Conservation (phyloP, 2,329 filamentous ascomycete species). For the Verticillium zaregamsianum region DNA sequence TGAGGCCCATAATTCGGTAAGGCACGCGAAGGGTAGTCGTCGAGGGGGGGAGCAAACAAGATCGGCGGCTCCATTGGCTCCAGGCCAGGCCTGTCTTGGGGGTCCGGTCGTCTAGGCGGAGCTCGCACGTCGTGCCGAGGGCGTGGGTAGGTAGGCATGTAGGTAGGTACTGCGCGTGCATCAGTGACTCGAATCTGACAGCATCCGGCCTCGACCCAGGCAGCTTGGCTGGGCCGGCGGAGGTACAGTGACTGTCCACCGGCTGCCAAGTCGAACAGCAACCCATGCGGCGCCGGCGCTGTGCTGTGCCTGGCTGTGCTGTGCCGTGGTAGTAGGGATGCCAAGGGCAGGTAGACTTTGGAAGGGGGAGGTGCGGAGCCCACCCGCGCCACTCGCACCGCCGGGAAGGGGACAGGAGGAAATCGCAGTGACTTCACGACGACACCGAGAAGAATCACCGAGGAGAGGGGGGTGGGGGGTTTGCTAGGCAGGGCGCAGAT, state of each 20-base stretch:
- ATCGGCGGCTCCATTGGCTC: background rate
- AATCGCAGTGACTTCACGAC: background rate
- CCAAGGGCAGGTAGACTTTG: background rate
- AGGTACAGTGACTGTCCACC: background rate
- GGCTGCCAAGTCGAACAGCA: background rate
- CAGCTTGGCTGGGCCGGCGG: background rate
- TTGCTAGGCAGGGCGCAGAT: background rate
- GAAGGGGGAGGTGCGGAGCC: background rate
- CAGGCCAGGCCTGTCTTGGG: background rate
- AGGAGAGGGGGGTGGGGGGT: background rate
- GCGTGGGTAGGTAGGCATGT: background rate
- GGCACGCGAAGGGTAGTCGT: background rate
- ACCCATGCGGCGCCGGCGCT: background rate
- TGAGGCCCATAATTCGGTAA: background rate
- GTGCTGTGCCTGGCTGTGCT: background rate
- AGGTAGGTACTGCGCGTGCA: background rate
- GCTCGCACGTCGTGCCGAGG: background rate
- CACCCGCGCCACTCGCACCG: background rate
- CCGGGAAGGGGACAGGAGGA: background rate
- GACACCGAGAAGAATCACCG: background rate
- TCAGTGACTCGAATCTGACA: background rate
- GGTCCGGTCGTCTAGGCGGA: background rate
- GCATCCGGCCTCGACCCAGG: background rate
- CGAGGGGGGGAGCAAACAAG: background rate
- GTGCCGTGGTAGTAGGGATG: background rate